Percentiles rank a stretch among this genome's conserved stretches.
Conservation (phyloP, 192 early-diverging fungal species). For the Coemansia sp. region DNA sequence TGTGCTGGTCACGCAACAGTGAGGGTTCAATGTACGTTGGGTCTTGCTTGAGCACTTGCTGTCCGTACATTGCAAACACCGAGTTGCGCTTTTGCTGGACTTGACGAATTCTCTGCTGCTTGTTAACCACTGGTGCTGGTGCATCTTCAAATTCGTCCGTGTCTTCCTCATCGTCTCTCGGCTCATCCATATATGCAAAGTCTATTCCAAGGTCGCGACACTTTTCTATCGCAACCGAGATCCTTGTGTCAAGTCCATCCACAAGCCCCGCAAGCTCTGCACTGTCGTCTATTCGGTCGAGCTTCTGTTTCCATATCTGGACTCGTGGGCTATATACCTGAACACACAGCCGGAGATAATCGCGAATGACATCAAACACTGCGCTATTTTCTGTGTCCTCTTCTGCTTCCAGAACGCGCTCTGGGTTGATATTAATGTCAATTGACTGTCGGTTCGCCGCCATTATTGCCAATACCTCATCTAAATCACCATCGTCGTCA, state of each 20-base stretch:
- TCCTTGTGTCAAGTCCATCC: conserved; percentile 39
- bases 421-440: conserved; percentile 56
- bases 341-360: conserved; percentile 56
- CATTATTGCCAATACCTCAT: conserved; percentile 57
- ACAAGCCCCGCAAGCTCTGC: conserved; percentile 39
- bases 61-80: conserved; percentile 36
- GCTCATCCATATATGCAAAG: conserved; percentile 4
- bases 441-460: conserved; percentile 63
- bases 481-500: conserved; percentile 17
- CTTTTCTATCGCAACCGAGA: conserved; percentile 44
- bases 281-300: conserved; percentile 9
- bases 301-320: conserved; percentile 55
- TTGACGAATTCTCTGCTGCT: background rate
- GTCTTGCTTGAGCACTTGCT: conserved; percentile 15
- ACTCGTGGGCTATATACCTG: conserved; percentile 50
- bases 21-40: conserved; percentile 25
- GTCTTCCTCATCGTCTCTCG: conserved; percentile 1
- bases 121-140: background rate
- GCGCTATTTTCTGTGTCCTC: conserved; percentile 57
- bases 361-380: conserved; percentile 55
- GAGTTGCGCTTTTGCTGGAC: conserved; percentile 19
- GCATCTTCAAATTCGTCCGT: conserved; percentile 49
- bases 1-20: conserved; percentile 6
- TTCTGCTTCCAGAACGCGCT: conserved; percentile 51
- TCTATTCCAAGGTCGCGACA: conserved; percentile 31